Base-by-base conservation (phyloP, 352 stramenopile genomes). In the Pythium vanterpoolii region DNA sequence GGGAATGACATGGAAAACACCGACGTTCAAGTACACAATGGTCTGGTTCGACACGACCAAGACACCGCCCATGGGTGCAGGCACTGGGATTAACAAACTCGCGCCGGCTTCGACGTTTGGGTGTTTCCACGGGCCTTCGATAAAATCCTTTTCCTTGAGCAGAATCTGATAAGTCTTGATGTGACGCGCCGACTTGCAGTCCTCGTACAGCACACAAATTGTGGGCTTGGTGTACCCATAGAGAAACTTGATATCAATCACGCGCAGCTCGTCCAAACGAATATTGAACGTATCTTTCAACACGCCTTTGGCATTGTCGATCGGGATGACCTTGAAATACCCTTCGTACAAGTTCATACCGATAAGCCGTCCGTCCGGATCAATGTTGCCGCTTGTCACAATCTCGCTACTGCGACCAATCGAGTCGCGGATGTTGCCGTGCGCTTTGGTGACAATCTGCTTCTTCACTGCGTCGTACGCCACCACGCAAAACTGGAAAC, bases 201-300 rank as follows among this genome's bases (percentile, higher is more conserved):
- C 90, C 59, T 97, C 83, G 60, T 96, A 97, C 53, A 98, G 64
- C 51, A 98, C 87, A 53, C 88, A 96, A 49, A 98, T 96, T 26
- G 81, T 96, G 19, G 87, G 86, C 61, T 93, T 92, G n/a, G 56
- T 69, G 67, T 90, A 92, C 2, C 88, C 91, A 60, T 96, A 74
- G 9, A 97, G 69, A 67, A 97, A 97, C 65, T 97, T 94, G 70
- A 97, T 95, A 63, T 98, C 92, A 54, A 97, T 90, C 46, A 98
- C 88, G 40, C 92, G 77, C 30, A 97, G 70, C 71, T 97, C 92
- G 64, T 97, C 91, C 57, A 98, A 72, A 3, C 88, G 90, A 43
- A 98, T 95, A 69, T 97, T 97, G 71, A 97, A 97, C 36, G 85
- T 83, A 36, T 96, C 86, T 40, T 82, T 82, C 13, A 96, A 72